Conservation (phyloP, 352 stramenopile genomes). For the Pilasporangium apinafurcum region DNA sequence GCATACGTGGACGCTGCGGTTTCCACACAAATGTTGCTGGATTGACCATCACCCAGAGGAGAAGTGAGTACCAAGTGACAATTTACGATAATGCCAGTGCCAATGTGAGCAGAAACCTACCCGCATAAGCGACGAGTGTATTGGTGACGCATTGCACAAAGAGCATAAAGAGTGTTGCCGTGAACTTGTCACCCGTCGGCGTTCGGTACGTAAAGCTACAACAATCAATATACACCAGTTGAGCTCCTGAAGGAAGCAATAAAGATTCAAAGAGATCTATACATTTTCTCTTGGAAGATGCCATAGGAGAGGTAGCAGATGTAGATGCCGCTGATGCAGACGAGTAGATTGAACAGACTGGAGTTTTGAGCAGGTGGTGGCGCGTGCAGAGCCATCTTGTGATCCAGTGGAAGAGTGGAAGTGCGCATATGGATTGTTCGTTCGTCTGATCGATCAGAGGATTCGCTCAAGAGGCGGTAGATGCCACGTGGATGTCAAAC, state of each 20-base stretch:
- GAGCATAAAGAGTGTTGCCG: constrained; percentile 88
- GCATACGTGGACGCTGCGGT: constrained; percentile 57
- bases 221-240: neutral
- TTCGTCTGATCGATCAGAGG: neutral
- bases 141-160: constrained; percentile 92
- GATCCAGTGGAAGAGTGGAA: too few species aligned
- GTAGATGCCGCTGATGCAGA: constrained; percentile 90
- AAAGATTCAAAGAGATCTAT: constrained; percentile 6
- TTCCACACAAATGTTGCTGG: constrained; percentile 81
- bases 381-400: constrained; percentile 36
- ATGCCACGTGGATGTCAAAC: neutral
- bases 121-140: constrained; percentile 72
- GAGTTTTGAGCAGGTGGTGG: constrained; percentile 30
- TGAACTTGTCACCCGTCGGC: constrained; percentile 83
- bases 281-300: constrained; percentile 94
- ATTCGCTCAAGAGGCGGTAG: neutral
- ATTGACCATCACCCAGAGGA: neutral
- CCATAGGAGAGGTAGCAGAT: constrained; percentile 90
- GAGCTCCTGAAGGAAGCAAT: neutral
- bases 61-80: neutral
- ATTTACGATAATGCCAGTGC: neutral
- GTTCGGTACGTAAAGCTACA: constrained; percentile 84
- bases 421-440: too few species aligned
- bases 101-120: constrained; percentile 6
- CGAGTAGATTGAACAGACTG: constrained; percentile 73